phyloP scores from a whole-genome alignment of 2,329 filamentous ascomycete genomes.

The Helotiales sp. region DNA sequence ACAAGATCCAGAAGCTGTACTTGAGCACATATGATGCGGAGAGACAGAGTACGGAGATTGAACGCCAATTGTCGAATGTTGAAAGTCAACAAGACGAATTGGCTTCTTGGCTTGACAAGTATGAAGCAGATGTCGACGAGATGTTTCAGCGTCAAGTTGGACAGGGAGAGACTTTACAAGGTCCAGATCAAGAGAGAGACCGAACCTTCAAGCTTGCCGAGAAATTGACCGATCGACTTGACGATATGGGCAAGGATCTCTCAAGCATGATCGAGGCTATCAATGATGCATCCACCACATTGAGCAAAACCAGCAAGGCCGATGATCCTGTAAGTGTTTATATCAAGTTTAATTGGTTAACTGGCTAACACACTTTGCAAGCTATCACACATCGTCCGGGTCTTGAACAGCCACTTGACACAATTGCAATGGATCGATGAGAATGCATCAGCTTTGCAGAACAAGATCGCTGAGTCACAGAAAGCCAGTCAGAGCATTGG shows the following conservation, averaged over 20 bases:
- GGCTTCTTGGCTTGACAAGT: constrained; percentile 84
- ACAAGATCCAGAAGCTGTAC: constrained; percentile 94
- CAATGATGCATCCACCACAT: constrained; percentile 85
- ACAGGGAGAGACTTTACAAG: constrained; percentile 76
- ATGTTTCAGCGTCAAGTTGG: constrained; percentile 82
- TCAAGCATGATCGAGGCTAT: constrained; percentile 98
- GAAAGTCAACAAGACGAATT: constrained; percentile 94
- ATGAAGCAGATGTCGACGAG: constrained; percentile 89
- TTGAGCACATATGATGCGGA: constrained; percentile 92
- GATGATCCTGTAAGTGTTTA: constrained; percentile 76
- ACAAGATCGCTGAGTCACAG: constrained; percentile 82
- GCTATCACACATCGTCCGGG: constrained; percentile 93
- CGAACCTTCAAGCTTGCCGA: constrained; percentile 95
- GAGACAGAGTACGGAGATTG: constrained; percentile 89
- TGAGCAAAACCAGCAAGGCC: constrained; percentile 87
- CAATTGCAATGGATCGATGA: constrained; percentile 94
- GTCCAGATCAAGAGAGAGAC: constrained; percentile 94
- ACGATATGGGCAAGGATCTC: constrained; percentile 92
- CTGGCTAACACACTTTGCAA: constrained; percentile 46
- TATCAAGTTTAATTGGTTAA: background rate
- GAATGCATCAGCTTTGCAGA: constrained; percentile 78
- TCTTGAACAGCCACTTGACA: constrained; percentile 89
- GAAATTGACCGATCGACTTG: constrained; percentile 86
- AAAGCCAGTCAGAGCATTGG: constrained; percentile 72
- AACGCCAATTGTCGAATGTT: constrained; percentile 85